A percentile compares a stretch with the other conserved stretches of the same genome.
These are phyloP conservation scores for Talaromyces sp. DNA, from an alignment of 2,329 filamentous ascomycete genomes.

Conservation along the genomic window DNA sequence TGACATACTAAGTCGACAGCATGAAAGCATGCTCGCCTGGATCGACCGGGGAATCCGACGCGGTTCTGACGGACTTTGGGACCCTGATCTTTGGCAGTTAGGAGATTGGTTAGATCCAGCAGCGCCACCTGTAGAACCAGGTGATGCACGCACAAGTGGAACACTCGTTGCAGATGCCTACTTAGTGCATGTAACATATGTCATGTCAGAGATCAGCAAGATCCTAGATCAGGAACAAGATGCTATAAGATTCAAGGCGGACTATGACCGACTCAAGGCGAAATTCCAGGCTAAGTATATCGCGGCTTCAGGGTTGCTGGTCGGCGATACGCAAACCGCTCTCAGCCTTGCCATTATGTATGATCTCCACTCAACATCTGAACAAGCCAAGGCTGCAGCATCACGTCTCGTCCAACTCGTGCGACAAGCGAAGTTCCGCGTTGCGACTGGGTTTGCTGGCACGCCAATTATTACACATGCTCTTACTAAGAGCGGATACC, in stretches of 20 bases:
- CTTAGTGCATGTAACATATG: conserved; percentile 33
- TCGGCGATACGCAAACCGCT: conserved; percentile 35
- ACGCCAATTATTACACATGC: conserved; percentile 31
- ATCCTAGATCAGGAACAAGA: conserved; percentile 21
- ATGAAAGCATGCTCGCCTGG: conserved; percentile 36
- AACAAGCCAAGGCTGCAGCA: neutral
- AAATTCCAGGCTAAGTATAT: conserved; percentile 33
- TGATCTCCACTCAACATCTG: neutral
- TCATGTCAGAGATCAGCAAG: conserved; percentile 29
- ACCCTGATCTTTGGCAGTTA: conserved; percentile 33
- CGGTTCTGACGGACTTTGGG: conserved; percentile 35
- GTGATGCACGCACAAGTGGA: conserved; percentile 30
- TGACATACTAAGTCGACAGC: conserved; percentile 35
- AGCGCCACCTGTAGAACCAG: conserved; percentile 32
- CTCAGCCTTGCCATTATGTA: conserved; percentile 24
- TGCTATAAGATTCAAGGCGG: neutral
- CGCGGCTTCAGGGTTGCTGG: conserved; percentile 26
- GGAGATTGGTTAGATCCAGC: conserved; percentile 44
- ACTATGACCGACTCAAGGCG: neutral
- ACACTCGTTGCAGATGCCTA: conserved; percentile 39
- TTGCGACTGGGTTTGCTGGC: conserved; percentile 37
- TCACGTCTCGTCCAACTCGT: conserved; percentile 17
- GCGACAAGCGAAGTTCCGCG: conserved; percentile 29
- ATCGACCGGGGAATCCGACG: conserved; percentile 35
- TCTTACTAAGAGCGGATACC: conserved; percentile 22